Evolutionary conservation across 257 asterid genomes (phyloP), one percentile per base, ranked within the genome.

Genomic region (Solanum piurae): DNA sequence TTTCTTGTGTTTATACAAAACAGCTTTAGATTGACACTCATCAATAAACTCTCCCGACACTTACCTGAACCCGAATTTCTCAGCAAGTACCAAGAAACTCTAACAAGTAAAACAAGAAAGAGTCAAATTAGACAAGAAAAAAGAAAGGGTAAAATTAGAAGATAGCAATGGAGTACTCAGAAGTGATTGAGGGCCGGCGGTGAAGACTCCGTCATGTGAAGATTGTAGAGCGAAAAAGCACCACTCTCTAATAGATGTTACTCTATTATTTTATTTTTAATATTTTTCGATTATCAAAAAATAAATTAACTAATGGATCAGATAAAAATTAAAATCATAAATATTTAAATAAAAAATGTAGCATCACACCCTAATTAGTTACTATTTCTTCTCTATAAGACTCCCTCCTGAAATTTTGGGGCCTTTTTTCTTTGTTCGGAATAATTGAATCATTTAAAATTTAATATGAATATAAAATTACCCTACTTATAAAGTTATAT

Each of bases 41-140:
- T 94, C 99, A 55, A 97, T 92, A 73, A 95, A 95, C 91, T 97
- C 95, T 91, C 93, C 99, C 74, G 96, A 90, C 40, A 95, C 95
- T 83, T 93, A 94, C 93, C 95, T 98, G 87, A 97, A 97, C 82
- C 99, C 98, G 42, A 93, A 93, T 94, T 95, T 95, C 91, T 92
- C 94, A 71, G 98, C 96, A 86, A 92, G 95, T 96, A 86, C 95
- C 98, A 91, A 90, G 44, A 75, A 86, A 86, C 76, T 94, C 96
- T 94, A 87, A 49, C 85, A 38, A 86, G 5, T 38, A 40, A 46
- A 66, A 71, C 36, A 49, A 79, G 25, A 44, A 49, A 73, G 80
- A 66, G 66, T 25, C 20, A 49, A 34, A 14, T 34, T 21, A 73
- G 29, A 37, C 55, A 46, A 46, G 55, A 46, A 46, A 46, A 36